phyloP scores from a whole-genome alignment of 2,329 filamentous ascomycete genomes.

The Pseudocercospora vitis region DNA sequence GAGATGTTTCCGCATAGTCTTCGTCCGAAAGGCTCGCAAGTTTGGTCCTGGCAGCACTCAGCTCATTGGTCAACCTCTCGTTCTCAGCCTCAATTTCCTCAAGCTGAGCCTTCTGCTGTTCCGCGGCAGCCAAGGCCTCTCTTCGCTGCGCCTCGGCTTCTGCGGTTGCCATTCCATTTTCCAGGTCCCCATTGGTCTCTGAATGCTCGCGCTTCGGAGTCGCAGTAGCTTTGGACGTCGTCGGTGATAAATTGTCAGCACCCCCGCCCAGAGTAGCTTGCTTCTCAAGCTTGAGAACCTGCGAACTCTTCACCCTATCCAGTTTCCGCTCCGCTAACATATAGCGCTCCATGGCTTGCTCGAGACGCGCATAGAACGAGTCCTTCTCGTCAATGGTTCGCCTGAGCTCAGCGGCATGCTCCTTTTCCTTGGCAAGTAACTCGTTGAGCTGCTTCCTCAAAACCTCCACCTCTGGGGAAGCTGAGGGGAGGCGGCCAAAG shows the following conservation, averaged over 20 bases:
- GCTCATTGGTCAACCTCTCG: slow-evolving; percentile 71
- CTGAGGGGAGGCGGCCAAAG: slow-evolving; percentile 52
- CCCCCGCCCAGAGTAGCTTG: slow-evolving; percentile 73
- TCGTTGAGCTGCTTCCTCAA: slow-evolving; percentile 74
- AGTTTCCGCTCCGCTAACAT: slow-evolving; percentile 95
- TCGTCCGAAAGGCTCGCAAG: slow-evolving; percentile 79
- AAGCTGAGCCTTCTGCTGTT: slow-evolving; percentile 86
- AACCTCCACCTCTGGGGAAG: slow-evolving; percentile 67
- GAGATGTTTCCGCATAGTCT: slow-evolving; percentile 86
- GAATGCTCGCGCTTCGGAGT: slow-evolving; percentile 52
- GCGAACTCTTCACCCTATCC: slow-evolving; percentile 81
- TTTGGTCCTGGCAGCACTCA: slow-evolving; percentile 68
- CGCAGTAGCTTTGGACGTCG: slow-evolving; percentile 40
- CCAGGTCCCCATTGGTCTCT: slow-evolving; percentile 53
- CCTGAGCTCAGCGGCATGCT: slow-evolving; percentile 33
- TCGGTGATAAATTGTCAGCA: slow-evolving; percentile 44
- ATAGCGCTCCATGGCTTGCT: slow-evolving; percentile 84
- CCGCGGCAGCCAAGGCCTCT: slow-evolving; percentile 71
- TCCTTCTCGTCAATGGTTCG: slow-evolving; percentile 34
- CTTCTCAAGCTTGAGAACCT: slow-evolving; percentile 88
- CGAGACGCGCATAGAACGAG: slow-evolving; percentile 74
- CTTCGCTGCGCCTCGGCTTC: slow-evolving; percentile 75
- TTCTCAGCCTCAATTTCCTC: slow-evolving; percentile 77
- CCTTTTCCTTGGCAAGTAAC: slow-evolving; percentile 79
- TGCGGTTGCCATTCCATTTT: slow-evolving; percentile 58